Evolutionary conservation across 208 protist species (phyloP), one percentile per base, ranked within the genome.

Genomic region (Acanthamoeba culbertsoni): DNA sequence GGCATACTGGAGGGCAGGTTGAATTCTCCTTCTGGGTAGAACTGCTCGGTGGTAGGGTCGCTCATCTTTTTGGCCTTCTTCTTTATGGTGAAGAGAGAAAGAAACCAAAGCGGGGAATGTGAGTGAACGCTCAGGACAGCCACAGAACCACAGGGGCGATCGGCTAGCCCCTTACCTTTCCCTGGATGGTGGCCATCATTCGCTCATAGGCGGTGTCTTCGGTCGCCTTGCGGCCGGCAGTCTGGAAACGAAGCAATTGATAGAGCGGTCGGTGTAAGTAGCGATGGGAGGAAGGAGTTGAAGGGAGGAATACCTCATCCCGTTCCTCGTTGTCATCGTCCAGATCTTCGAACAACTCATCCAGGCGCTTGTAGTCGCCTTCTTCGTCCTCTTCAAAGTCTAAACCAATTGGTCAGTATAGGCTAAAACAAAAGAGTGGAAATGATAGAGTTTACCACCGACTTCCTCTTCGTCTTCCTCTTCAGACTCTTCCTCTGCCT

Each of bases 11-110:
- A 73, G 31, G 59, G 84, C 55, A 91, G 84, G 28, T 91, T 91
- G 84, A 73, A 91, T 53, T 91, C 84, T 7, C 59, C 59, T 42
- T 91, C 84, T 10, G 84, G 84, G n/a, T 91, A 91, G 59, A 91
- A 91, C 4, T 91, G 84, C 35, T 91, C 84, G 4, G 31, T 35
- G 16, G 84, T 42, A 18, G 84, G 55, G 26, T 20, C 79, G 12
- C 51, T 14, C 28, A 26, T 63, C 59, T 63, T 91, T 53, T 68
- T 91, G 6, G 35, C n/a, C 59, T 37, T 91, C 48, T 68, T 91
- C 84, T 91, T 10, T 45, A 46, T 4, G 55, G 20, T 14, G 1
- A 31, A 65, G 28, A 68, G n/a, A 40, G 6, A 0, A 68, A 37
- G 28, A 68, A 33, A 8, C 1, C 28, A 37, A 37, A 7, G 59